phyloP scores from a whole-genome alignment of 1,284 basidiomycete species.

The Microbotryum lychnidis-dioicae region DNA sequence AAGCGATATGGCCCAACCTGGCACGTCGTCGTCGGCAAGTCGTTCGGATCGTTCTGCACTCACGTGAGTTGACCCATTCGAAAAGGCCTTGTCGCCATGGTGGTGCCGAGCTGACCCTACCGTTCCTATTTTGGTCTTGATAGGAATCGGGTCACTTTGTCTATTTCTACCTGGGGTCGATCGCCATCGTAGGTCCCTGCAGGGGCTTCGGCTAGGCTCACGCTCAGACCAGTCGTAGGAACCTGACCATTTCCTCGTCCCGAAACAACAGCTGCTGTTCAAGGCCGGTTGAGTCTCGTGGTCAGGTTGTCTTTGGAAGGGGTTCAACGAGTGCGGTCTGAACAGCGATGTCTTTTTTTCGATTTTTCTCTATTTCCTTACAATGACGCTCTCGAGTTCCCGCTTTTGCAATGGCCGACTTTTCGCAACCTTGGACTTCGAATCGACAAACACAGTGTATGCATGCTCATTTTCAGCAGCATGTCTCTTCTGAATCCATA shows the following conservation, averaged over 20 bases:
- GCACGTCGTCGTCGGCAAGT: constrained; percentile 97
- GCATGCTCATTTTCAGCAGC: no score
- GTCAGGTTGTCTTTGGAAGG: not conserved
- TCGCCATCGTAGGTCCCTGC: constrained; percentile 21
- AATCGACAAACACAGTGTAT: no score
- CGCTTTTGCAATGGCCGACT: no score
- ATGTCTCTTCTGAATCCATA: no score
- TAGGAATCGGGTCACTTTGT: constrained; percentile 89
- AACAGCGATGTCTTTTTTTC: no score
- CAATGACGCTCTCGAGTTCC: no score
- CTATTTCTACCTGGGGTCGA: constrained; percentile 78
- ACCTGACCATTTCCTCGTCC: no score
- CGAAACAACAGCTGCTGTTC: constrained; percentile 25
- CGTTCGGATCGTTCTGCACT: constrained; percentile 41
- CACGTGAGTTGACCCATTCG: constrained; percentile 4
- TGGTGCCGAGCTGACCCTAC: not conserved
- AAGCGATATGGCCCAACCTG: constrained; percentile 82
- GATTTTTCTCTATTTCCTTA: no score
- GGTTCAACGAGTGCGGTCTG: no score
- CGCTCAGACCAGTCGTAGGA: not conserved
- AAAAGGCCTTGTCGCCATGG: not conserved
- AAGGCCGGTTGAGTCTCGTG: constrained; percentile 22
- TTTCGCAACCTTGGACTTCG: no score
- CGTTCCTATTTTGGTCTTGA: not conserved
- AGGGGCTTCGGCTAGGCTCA: not conserved